Percentiles rank a stretch among this genome's conserved stretches.
These are phyloP conservation scores for Dipodascus albidus DNA, from an alignment of 805 yeast species.

Conservation along the genomic window DNA sequence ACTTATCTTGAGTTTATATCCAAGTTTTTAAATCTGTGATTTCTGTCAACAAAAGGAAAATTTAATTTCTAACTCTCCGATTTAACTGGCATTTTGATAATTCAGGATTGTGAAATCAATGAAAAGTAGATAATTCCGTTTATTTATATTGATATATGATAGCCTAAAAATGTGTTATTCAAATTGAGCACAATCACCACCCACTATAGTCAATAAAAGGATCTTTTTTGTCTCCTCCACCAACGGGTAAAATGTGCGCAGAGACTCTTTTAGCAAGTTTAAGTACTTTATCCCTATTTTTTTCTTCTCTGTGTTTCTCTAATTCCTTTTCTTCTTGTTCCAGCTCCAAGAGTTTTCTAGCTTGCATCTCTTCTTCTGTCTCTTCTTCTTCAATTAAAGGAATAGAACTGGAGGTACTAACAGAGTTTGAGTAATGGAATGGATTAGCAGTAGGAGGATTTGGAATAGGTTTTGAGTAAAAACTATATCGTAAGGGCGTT, in stretches of 20 bases:
- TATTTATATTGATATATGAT: no score
- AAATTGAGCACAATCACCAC: no score
- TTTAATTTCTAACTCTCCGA: no score
- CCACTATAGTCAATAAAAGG: background rate
- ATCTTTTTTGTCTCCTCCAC: background rate
- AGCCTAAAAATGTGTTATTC: no score
- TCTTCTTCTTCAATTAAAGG: background rate
- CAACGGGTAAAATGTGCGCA: background rate
- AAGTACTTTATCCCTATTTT: background rate
- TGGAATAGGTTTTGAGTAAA: background rate
- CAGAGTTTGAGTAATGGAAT: background rate
- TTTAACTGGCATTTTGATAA: no score
- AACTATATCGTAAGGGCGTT: background rate
- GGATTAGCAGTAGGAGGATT: background rate
- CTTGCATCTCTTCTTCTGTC: background rate
- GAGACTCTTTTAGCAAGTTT: background rate
- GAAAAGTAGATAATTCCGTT: no score
- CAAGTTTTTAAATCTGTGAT: no score
- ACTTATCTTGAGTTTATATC: no score
- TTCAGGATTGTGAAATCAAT: no score
- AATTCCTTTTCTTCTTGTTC: background rate
- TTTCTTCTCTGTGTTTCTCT: background rate
- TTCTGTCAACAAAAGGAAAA: no score
- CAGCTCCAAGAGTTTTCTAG: background rate
- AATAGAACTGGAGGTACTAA: background rate